Evolutionary conservation across 192 early-diverging fungal species (phyloP).

Genomic region (Kickxella alabastrina): DNA sequence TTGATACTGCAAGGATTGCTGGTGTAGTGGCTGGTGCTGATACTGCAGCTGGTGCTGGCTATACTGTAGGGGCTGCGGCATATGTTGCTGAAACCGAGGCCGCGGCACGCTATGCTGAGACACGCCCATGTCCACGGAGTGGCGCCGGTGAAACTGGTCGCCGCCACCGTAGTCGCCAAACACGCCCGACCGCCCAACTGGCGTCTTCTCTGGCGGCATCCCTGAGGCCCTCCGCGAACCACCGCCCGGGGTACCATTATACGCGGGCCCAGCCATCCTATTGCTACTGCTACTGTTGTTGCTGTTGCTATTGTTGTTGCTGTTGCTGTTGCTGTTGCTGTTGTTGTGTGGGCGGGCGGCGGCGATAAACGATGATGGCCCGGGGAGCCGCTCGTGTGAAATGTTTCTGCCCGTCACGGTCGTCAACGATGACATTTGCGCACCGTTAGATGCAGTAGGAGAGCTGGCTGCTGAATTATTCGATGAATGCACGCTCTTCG

Average conservation of each 20-base stretch:
- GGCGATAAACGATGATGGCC: neutral
- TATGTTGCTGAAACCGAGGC: constrained; percentile 10
- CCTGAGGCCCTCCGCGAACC: constrained; percentile 1
- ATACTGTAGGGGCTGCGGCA: constrained; percentile 7
- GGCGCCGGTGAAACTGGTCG: constrained; percentile 34
- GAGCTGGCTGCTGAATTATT: neutral
- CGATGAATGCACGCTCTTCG: constrained; percentile 1
- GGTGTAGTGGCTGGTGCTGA: constrained; percentile 1
- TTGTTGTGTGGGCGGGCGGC: too few species aligned
- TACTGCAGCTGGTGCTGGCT: too few species aligned
- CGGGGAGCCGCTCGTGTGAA: constrained; percentile 3
- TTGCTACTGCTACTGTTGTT: neutral
- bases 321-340: too few species aligned
- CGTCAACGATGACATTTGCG: neutral
- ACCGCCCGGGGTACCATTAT: neutral
- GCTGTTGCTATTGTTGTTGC: too few species aligned
- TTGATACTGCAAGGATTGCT: neutral
- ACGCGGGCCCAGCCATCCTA: neutral
- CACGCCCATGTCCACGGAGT: constrained; percentile 44
- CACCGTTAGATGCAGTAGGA: too few species aligned
- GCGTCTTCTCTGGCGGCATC: constrained; percentile 35
- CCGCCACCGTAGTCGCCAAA: constrained; percentile 22
- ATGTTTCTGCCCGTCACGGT: neutral
- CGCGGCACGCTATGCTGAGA: constrained; percentile 22
- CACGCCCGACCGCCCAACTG: constrained; percentile 37